Evolutionary conservation across 1,284 basidiomycete species (phyloP).

Genomic region (Neonothopanus nambi): DNA sequence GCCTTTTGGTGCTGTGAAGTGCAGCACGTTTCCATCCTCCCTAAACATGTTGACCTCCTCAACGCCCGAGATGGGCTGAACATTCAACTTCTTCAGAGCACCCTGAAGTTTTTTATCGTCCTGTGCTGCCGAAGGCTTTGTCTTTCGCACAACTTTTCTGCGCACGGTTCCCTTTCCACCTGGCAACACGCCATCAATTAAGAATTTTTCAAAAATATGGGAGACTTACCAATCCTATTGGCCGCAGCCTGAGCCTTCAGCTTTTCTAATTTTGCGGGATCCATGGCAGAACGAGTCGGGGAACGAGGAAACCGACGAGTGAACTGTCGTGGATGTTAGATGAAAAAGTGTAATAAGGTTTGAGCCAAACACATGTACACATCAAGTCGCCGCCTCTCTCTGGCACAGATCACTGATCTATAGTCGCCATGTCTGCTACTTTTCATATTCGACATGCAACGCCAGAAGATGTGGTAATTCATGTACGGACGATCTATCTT

Average conservation of each 20-base stretch:
- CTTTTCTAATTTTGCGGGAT: conserved; percentile 95
- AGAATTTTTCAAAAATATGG: conserved; percentile 5
- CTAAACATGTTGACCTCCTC: conserved; percentile 99
- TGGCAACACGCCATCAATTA: conserved; percentile 30
- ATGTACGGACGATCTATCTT: conserved; percentile 6
- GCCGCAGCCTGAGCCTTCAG: conserved; percentile 86
- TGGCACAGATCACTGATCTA: neutral
- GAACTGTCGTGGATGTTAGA: conserved; percentile 4
- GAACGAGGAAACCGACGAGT: conserved; percentile 19
- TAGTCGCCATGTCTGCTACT: conserved; percentile 21
- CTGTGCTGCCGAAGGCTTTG: conserved; percentile 83
- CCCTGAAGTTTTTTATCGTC: conserved; percentile 98
- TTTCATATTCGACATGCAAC: conserved; percentile 63
- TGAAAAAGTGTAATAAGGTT: conserved; percentile 41
- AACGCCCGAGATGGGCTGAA: conserved; percentile 92
- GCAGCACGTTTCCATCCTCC: conserved; percentile 97
- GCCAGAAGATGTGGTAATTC: conserved; percentile 67
- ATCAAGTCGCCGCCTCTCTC: conserved; percentile 1
- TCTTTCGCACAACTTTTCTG: conserved; percentile 94
- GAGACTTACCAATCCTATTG: conserved; percentile 86
- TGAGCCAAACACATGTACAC: conserved; percentile 11
- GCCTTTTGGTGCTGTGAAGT: conserved; percentile 97
- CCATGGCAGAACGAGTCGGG: conserved; percentile 51
- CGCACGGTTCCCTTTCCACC: conserved; percentile 98
- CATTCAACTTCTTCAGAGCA: conserved; percentile 97